Evolutionary conservation across 2,329 filamentous ascomycete genomes (phyloP), one percentile per base, ranked within the genome.

Genomic region (Raffaelea ambrosiae): DNA sequence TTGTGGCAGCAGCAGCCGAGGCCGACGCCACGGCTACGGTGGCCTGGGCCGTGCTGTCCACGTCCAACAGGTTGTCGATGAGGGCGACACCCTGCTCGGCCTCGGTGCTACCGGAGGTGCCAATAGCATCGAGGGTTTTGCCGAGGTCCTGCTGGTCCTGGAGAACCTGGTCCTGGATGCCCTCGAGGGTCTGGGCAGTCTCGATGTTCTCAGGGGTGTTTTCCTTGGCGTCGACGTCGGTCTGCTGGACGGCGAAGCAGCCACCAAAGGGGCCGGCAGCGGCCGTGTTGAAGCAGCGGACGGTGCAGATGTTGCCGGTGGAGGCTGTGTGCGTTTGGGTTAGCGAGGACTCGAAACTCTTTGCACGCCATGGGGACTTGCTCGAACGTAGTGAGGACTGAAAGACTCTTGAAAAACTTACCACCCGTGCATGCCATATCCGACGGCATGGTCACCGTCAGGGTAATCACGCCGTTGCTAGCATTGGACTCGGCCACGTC

Each of bases 211-310:
- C 58, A 3, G 72, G 62, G 0, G 61, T 66, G 62, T 76, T 76
- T 46, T 57, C 58, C 46, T 61, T 69, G 43, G 68, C 50, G 0
- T 59, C 55, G 18, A 57, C 56, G 53, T 79, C 76, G 21, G 64
- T 63, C 55, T 82, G 77, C 59, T 79, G 70, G 20, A 80, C 67
- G 3, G 76, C 64, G 58, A 80, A 74, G 60, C 77, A 81, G 44
- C 76, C 54, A 23, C 59, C 59, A 48, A 79, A 80, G 5, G 71
- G 61, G 3, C 75, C 73, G 48, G 71, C 72, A 2, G 48, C 13
- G n/a, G 43, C 48, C 8, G n/a, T 33, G 64, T 81, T 81, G n/a
- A 74, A 67, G 66, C 77, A 81, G 26, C 77, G 71, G 19, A 81
- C 67, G 1, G 76, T 79, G 66, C 75, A 78, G 23, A 79, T 57